Evolutionary conservation across 495 filamentous ascomycete species (phyloP), one percentile per base, ranked within the genome.

Genomic region (Trichoderma virens): DNA sequence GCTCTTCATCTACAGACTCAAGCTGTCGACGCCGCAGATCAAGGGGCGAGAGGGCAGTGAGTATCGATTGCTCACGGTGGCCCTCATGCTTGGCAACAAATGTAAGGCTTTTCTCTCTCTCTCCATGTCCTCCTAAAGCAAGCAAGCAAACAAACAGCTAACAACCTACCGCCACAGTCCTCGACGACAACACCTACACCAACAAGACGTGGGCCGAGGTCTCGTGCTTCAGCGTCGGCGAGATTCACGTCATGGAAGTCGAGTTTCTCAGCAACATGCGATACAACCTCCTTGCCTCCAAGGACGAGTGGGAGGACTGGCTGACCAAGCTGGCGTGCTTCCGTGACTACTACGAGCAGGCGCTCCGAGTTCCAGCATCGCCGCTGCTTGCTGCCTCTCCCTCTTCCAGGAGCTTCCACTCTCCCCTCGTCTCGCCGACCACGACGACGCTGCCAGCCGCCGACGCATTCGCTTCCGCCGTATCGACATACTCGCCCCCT

Each of bases 121-220:
- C 11, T 11, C 32, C 32, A n/a, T n/a, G n/a, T 13, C 34, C 34
- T 35, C 34, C 39, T 38, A 27, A 28, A 14, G 47, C 34, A 35
- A 35, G 13, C 34, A 35, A 56, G 47, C 7, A 56, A 47, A 16
- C 68, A 70, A 64, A 70, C 47, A 63, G 61, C 18, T 23, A 66
- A 28, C 20, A 35, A 7, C 6, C 1, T 35, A 13, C 34, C 13
- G 34, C 6, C 34, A 35, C 65, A 92, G 89, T 97, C 70, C 78
- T 99, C 67, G 95, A 99, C 72, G 95, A 99, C 71, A 99, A 98
- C 74, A 98, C 95, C 2, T 99, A 98, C 76, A 98, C 95, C 62
- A 99, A 99, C 80, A 97, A 98, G 80, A 98, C 95, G 1, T 99
- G 95, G 95, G 94, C 95, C 16, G 95, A 99, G 69, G 95, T 99